A percentile compares a stretch with the other conserved stretches of the same genome.
Conservation (phyloP, 768 basidiomycete genomes). For the Termitomyces sp. region DNA sequence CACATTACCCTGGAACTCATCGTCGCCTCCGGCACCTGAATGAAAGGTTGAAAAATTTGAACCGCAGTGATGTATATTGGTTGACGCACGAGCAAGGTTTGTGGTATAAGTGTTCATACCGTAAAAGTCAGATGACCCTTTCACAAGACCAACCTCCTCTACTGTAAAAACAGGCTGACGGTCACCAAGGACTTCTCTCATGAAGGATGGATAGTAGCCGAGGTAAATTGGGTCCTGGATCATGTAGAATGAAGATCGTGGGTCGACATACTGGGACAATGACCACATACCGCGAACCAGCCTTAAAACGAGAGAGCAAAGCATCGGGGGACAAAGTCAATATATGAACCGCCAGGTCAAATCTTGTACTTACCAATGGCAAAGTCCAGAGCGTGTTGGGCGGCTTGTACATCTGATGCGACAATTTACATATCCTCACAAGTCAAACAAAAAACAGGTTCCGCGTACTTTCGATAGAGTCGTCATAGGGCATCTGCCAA, state of each 20-base stretch:
- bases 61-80: background rate
- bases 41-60: background rate
- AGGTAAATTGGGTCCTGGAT: slow-evolving; percentile 62
- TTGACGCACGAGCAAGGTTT: slow-evolving; percentile 46
- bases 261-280: background rate
- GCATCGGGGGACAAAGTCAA: slow-evolving; percentile 15
- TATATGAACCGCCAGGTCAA: background rate
- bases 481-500: slow-evolving; percentile 70
- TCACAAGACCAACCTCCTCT: slow-evolving; percentile 51
- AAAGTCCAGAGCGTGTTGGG: slow-evolving; percentile 67
- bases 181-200: slow-evolving; percentile 49
- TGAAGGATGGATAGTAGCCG: slow-evolving; percentile 58
- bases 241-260: slow-evolving; percentile 7
- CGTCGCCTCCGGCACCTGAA: slow-evolving; percentile 50
- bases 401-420: slow-evolving; percentile 53
- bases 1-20: slow-evolving; percentile 58
- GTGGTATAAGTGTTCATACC: slow-evolving; percentile 73
- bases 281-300: slow-evolving; percentile 48
- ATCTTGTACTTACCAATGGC: slow-evolving; percentile 47
- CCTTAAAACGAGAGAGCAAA: slow-evolving; percentile 30
- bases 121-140: slow-evolving; percentile 65
- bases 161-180: slow-evolving; percentile 54
- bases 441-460: background rate
- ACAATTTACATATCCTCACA: background rate
- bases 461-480: slow-evolving; percentile 56